These are phyloP conservation scores for Pneumocystis carinii DNA, from an alignment of 1,139 yeast genomes.

Conservation along the genomic window DNA sequence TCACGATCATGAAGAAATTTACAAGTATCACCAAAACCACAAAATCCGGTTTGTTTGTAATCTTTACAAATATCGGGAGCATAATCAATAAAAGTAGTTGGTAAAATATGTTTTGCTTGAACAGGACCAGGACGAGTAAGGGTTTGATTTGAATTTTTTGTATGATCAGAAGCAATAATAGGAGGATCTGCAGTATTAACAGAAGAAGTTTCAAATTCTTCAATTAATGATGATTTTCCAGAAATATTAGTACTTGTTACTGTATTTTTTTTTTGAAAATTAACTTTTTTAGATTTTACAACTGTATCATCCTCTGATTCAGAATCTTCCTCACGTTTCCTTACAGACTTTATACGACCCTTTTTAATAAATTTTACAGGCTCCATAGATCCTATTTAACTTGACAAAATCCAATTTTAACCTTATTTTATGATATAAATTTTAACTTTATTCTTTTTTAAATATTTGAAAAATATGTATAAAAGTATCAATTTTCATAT, in stretches of 20 bases:
- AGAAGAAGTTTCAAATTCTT: not conserved
- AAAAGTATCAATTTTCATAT: not conserved
- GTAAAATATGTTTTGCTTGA: not conserved
- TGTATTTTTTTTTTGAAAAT: not conserved
- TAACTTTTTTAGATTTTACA: not conserved
- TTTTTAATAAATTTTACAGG: not conserved
- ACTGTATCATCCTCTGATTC: not conserved
- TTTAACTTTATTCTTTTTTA: not conserved
- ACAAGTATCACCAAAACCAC: constrained; percentile 98
- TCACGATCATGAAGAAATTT: constrained; percentile 59
- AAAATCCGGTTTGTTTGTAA: constrained; percentile 77
- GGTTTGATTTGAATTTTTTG: not conserved
- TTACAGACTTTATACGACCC: not conserved
- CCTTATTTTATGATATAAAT: not conserved
- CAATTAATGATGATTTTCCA: not conserved
- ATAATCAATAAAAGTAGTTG: constrained; percentile 67
- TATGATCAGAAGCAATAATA: not conserved
- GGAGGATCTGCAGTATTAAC: not conserved
- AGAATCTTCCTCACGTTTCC: not conserved
- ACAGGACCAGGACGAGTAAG: not conserved
- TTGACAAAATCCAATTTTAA: not conserved
- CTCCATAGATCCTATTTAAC: not conserved
- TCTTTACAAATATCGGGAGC: constrained; percentile 95
- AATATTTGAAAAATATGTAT: not conserved
- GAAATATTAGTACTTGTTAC: not conserved